Conservation (phyloP, 176 grass and related monocot genomes). For the Avena eriantha region DNA sequence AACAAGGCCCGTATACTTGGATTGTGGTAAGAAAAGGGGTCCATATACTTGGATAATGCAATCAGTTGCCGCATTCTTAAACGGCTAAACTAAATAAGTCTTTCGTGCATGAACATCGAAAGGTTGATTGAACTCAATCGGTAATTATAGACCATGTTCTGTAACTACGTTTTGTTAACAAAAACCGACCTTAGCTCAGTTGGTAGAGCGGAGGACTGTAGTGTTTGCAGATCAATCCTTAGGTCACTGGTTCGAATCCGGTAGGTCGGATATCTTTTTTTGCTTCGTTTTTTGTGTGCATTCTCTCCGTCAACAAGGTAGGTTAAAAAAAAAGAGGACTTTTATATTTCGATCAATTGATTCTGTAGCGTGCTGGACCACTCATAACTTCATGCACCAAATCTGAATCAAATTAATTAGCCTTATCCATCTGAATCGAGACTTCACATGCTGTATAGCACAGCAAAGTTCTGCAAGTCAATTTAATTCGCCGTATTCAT, state of each 20-base stretch:
- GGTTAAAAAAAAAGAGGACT: neutral
- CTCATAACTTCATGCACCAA: neutral
- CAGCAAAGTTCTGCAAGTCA: neutral
- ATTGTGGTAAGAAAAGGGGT: neutral
- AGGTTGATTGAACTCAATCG: neutral
- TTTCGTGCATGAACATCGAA: no score
- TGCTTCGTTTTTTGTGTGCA: neutral
- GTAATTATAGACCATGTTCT: no score
- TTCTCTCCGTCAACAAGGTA: no score
- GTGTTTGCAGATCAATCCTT: constrained; percentile 62
- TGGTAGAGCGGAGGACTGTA: constrained; percentile 99
- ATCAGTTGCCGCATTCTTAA: neutral
- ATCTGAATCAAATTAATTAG: neutral
- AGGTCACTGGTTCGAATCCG: constrained; percentile 84
- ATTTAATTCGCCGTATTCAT: neutral
- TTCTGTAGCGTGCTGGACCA: neutral
- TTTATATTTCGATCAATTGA: neutral
- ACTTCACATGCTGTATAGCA: neutral
- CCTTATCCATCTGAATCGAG: neutral
- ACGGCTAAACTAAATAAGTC: neutral
- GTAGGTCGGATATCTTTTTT: neutral
- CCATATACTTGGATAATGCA: neutral
- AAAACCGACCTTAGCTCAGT: constrained; percentile 86
- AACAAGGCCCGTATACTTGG: neutral
- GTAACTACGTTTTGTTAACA: neutral